phyloP scores from a whole-genome alignment of 202 grass and related monocot genomes.

The Saccharum hybrid region DNA sequence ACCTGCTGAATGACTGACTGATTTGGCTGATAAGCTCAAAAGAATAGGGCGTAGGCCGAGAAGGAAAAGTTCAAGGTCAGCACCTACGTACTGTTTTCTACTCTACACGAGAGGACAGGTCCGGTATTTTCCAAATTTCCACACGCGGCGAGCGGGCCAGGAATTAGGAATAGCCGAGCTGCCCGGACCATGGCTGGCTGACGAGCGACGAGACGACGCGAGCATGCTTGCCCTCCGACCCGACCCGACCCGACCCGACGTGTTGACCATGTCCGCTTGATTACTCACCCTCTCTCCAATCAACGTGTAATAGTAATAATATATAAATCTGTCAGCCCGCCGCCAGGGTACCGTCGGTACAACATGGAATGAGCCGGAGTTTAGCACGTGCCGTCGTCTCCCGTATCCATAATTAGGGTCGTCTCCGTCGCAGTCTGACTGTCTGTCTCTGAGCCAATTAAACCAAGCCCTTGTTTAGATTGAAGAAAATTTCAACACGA shows the following conservation, averaged over 20 bases:
- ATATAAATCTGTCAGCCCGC: background rate
- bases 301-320: background rate
- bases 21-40: too few species aligned
- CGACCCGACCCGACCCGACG: background rate
- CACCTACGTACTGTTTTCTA: background rate
- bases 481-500: too few species aligned
- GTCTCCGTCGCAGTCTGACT: background rate
- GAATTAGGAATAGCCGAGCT: too few species aligned
- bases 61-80: background rate
- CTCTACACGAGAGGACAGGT: too few species aligned
- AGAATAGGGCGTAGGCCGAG: too few species aligned
- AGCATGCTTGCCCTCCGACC: too few species aligned
- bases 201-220: too few species aligned
- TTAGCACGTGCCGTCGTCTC: constrained; percentile 11
- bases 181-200: too few species aligned
- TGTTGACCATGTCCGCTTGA: background rate
- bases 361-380: background rate
- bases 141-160: too few species aligned
- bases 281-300: background rate
- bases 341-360: background rate
- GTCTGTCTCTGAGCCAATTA: background rate
- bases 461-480: too few species aligned
- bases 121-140: too few species aligned
- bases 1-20: too few species aligned
- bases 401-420: background rate